Conservation (phyloP, 805 yeast species). For the Nakazawaea ishiwadae region DNA sequence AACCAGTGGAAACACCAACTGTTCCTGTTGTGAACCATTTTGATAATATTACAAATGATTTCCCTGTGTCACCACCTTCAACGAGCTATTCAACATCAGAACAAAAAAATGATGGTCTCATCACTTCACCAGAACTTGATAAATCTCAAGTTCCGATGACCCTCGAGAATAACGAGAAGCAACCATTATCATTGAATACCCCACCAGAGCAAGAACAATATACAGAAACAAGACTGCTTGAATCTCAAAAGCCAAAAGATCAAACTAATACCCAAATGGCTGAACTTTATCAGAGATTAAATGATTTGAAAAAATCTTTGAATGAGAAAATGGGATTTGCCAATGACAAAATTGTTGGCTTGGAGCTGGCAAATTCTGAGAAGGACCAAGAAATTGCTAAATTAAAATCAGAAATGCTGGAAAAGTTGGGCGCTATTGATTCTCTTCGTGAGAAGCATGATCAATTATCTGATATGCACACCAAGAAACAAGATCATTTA, state of each 20-base stretch:
- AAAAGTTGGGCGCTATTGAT: background rate
- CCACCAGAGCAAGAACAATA: too few relatives aligned
- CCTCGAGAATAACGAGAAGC: too few relatives aligned
- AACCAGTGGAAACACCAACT: conserved; percentile 5
- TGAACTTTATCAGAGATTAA: conserved; percentile 5
- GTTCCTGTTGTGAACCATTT: background rate
- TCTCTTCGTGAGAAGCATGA: background rate
- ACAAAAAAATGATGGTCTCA: too few relatives aligned
- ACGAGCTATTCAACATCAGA: too few relatives aligned
- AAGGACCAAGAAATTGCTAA: background rate
- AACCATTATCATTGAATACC: too few relatives aligned
- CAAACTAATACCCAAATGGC: background rate
- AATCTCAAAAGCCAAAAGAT: too few relatives aligned
- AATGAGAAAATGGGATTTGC: conserved; percentile 10
- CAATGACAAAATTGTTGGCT: conserved; percentile 6
- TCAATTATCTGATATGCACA: background rate
- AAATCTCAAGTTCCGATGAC: too few relatives aligned
- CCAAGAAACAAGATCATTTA: background rate
- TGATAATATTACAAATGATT: background rate
- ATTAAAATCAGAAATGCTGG: background rate
- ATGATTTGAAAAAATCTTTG: conserved; percentile 8
- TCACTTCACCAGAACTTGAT: too few relatives aligned
- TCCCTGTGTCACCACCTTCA: too few relatives aligned
- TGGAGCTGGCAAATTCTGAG: conserved; percentile 1
- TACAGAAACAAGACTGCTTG: too few relatives aligned